phyloP scores from a whole-genome alignment of 148 eudicot genomes.

The Silene conica region DNA sequence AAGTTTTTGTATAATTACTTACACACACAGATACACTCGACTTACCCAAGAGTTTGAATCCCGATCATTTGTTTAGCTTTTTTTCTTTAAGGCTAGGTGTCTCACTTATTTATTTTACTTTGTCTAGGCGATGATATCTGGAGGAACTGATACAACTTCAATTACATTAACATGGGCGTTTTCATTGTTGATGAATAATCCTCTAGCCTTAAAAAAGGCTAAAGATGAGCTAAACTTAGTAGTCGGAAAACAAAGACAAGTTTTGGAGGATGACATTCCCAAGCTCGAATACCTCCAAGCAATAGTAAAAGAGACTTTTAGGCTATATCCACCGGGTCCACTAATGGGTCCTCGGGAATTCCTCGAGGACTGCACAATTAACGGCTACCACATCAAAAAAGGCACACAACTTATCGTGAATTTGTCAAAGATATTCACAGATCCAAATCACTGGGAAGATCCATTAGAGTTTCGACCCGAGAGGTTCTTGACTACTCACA shows the following conservation, averaged over 20 bases:
- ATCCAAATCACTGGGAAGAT: constrained; percentile 6
- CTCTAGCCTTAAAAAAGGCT: constrained; percentile 2
- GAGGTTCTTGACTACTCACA: constrained; percentile 18
- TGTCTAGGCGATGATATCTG: constrained; percentile 2
- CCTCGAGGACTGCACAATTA: too few relatives aligned
- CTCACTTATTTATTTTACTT: too few relatives aligned
- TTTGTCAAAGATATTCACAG: constrained; percentile 9
- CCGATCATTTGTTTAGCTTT: too few relatives aligned
- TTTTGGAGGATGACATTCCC: not conserved
- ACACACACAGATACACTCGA: too few relatives aligned
- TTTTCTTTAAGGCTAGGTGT: too few relatives aligned
- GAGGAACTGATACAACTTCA: constrained; percentile 13
- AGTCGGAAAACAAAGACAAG: not conserved
- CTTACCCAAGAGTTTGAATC: too few relatives aligned
- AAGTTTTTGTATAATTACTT: too few relatives aligned
- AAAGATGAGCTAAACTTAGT: constrained; percentile 3
- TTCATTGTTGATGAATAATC: constrained; percentile 15
- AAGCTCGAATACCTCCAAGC: constrained; percentile 6
- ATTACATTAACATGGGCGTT: constrained; percentile 8
- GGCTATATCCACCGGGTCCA: too few relatives aligned
- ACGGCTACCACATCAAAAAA: too few relatives aligned
- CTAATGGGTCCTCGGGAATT: too few relatives aligned
- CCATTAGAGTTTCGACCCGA: constrained; percentile 26
- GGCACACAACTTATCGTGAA: not conserved
- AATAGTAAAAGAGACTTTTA: too few relatives aligned